A percentile compares a stretch with the other conserved stretches of the same genome.
These are phyloP conservation scores for Exophiala sp. DNA, from an alignment of 2,329 filamentous ascomycete genomes.

Conservation along the genomic window DNA sequence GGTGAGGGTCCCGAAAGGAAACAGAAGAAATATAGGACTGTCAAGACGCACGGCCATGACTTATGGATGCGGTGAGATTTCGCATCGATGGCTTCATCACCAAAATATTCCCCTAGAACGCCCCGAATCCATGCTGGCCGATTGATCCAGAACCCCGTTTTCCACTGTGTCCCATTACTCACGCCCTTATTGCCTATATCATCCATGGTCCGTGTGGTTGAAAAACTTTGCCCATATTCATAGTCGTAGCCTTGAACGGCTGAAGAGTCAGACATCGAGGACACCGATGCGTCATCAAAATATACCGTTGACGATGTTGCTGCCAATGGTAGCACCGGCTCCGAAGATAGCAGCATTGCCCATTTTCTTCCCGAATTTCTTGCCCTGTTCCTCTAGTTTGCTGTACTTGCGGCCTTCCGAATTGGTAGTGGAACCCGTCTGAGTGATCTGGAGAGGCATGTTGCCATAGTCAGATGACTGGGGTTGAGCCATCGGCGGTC, in stretches of 20 bases:
- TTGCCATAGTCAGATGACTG: slow-evolving; percentile 45
- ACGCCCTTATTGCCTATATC: slow-evolving; percentile 6
- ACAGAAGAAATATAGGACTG: slow-evolving; percentile 10
- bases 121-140: slow-evolving; percentile 19
- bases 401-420: slow-evolving; percentile 43
- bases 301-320: slow-evolving; percentile 84
- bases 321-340: slow-evolving; percentile 83
- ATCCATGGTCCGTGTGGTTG: slow-evolving; percentile 8
- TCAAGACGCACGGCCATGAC: neutral
- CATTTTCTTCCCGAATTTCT: slow-evolving; percentile 95
- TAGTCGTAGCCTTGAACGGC: slow-evolving; percentile 22
- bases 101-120: slow-evolving; percentile 12
- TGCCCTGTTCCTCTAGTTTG: slow-evolving; percentile 70
- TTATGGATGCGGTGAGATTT: slow-evolving; percentile 3
- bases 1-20: neutral
- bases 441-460: slow-evolving; percentile 69
- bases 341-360: slow-evolving; percentile 63
- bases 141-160: slow-evolving; percentile 12
- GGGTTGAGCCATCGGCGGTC: slow-evolving; percentile 36
- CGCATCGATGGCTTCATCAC: slow-evolving; percentile 4
- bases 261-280: slow-evolving; percentile 18
- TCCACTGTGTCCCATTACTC: slow-evolving; percentile 12
- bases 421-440: slow-evolving; percentile 43
- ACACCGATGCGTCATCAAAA: slow-evolving; percentile 52
- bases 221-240: slow-evolving; percentile 20